Percentiles rank a stretch among this genome's conserved stretches.
phyloP scores from a whole-genome alignment of 768 basidiomycete species.

The Omphalotus guepiniiformis region DNA sequence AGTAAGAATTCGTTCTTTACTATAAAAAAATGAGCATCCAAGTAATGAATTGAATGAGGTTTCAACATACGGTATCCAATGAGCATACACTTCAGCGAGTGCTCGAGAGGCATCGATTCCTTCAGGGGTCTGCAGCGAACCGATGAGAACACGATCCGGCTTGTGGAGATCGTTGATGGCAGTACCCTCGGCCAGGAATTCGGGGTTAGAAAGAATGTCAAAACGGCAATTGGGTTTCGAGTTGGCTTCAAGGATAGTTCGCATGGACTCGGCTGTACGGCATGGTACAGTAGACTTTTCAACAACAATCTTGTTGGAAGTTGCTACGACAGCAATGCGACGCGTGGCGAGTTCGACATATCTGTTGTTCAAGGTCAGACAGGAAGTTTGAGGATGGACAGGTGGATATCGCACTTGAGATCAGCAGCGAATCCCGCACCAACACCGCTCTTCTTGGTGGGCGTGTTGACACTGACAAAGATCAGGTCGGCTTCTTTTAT shows the following conservation, averaged over 20 bases:
- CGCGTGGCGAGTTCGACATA: constrained; percentile 97
- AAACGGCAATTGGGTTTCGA: constrained; percentile 88
- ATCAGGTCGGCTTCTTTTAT: constrained; percentile 96
- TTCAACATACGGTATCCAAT: constrained; percentile 88
- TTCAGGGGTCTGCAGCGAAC: constrained; percentile 86
- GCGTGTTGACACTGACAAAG: constrained; percentile 98
- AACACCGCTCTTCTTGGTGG: constrained; percentile 96
- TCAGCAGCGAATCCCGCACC: constrained; percentile 98
- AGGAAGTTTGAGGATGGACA: constrained; percentile 5
- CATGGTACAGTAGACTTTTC: constrained; percentile 99
- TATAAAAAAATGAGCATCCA: constrained; percentile 21
- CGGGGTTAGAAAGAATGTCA: constrained; percentile 98
- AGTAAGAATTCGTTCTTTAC: constrained; percentile 75
- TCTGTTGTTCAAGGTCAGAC: constrained; percentile 37
- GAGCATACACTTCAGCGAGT: constrained; percentile 79
- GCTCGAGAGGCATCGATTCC: constrained; percentile 78
- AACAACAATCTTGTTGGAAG: constrained; percentile 93
- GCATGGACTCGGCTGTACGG: constrained; percentile 98
- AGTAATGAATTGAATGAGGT: constrained; percentile 3
- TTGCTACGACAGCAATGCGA: constrained; percentile 89
- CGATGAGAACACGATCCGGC: constrained; percentile 96
- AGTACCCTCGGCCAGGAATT: constrained; percentile 98
- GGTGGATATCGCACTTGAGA: constrained; percentile 68
- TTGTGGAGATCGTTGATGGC: constrained; percentile 84
- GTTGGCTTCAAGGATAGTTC: constrained; percentile 98